phyloP scores from a whole-genome alignment of 192 early-diverging fungal species.

The Umbelopsis vinacea region DNA sequence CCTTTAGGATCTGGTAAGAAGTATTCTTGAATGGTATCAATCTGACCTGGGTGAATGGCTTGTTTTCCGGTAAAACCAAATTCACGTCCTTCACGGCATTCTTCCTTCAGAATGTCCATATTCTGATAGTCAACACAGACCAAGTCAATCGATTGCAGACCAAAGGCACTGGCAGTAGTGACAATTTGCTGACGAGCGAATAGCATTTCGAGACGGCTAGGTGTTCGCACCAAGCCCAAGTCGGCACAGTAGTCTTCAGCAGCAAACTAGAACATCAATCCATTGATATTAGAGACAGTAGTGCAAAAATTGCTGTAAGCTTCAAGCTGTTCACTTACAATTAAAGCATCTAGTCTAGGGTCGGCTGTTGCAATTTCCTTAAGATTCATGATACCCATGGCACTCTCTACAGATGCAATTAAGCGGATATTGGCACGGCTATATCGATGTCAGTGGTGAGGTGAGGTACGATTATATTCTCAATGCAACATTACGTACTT shows the following conservation, averaged over 20 bases:
- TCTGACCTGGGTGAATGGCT: slow-evolving; percentile 90
- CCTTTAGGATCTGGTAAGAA: slow-evolving; percentile 77
- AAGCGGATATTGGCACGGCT: slow-evolving; percentile 72
- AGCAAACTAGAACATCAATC: slow-evolving; percentile 61
- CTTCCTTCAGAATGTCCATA: slow-evolving; percentile 68
- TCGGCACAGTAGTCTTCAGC: slow-evolving; percentile 98
- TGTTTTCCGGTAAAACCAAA: slow-evolving; percentile 98
- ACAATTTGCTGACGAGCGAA: slow-evolving; percentile 81
- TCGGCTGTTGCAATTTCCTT: slow-evolving; percentile 78
- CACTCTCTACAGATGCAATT: slow-evolving; percentile 91
- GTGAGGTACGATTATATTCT: neutral
- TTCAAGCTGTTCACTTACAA: slow-evolving; percentile 48
- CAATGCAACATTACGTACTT: slow-evolving; percentile 41
- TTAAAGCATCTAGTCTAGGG: slow-evolving; percentile 78
- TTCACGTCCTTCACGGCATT: slow-evolving; percentile 82
- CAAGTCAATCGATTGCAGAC: slow-evolving; percentile 92
- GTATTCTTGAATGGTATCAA: slow-evolving; percentile 77
- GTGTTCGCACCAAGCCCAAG: slow-evolving; percentile 76
- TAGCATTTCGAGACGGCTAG: slow-evolving; percentile 72
- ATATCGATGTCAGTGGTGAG: neutral
- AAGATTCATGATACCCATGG: slow-evolving; percentile 85
- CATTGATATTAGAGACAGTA: neutral
- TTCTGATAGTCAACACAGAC: slow-evolving; percentile 91
- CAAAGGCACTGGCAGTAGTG: slow-evolving; percentile 81
- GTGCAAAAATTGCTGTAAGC: neutral